These are phyloP conservation scores for Aspergillus tanneri DNA, from an alignment of 2,329 filamentous ascomycete species.

Conservation along the genomic window DNA sequence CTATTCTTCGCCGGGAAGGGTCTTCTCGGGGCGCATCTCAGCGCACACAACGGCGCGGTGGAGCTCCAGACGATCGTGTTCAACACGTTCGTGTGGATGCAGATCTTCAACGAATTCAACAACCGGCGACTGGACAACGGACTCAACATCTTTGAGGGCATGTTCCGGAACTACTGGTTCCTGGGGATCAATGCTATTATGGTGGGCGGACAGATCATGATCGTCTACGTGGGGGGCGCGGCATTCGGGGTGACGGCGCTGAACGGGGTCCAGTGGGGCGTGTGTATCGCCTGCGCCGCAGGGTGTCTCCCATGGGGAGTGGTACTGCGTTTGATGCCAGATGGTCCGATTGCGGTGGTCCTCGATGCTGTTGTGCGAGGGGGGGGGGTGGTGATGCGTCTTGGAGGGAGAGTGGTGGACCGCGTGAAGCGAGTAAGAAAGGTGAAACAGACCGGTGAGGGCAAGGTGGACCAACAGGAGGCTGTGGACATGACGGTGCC, in stretches of 20 bases:
- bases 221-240: constrained; percentile 78
- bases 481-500: constrained; percentile 27
- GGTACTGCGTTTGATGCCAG: constrained; percentile 78
- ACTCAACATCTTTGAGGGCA: constrained; percentile 92
- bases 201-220: constrained; percentile 84
- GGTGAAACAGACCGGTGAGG: constrained; percentile 4
- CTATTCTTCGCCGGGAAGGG: constrained; percentile 71
- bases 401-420: constrained; percentile 27
- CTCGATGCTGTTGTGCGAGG: constrained; percentile 54
- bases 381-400: constrained; percentile 41
- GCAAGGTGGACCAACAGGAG: too few species aligned
- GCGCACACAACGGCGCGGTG: constrained; percentile 43
- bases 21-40: constrained; percentile 60
- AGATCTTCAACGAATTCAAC: constrained; percentile 98
- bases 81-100: constrained; percentile 99
- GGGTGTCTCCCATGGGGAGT: constrained; percentile 84
- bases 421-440: constrained; percentile 25
- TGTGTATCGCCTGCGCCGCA: constrained; percentile 78
- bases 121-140: constrained; percentile 91
- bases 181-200: constrained; percentile 81
- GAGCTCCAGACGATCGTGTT: constrained; percentile 82
- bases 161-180: constrained; percentile 85
- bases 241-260: constrained; percentile 75
- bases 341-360: constrained; percentile 53
- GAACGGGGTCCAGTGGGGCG: constrained; percentile 76